Base-by-base conservation (phyloP, 2,329 filamentous ascomycete species). In the Geosmithia morbida region DNA sequence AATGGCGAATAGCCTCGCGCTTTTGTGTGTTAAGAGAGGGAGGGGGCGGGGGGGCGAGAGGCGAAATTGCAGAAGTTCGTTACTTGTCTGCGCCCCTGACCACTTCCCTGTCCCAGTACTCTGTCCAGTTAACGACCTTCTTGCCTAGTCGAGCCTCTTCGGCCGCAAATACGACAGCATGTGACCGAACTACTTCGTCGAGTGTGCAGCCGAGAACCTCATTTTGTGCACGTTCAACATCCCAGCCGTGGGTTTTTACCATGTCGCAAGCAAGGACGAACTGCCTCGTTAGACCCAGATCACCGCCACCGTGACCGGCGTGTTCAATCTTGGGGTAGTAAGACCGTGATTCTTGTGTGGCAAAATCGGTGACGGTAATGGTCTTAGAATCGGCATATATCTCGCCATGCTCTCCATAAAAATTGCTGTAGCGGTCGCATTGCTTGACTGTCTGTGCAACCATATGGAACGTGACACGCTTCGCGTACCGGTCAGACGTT, bases 391-490 rank as follows among this genome's bases (percentile, higher is more conserved):
- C 88, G 53, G 94, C 92, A 54, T 80, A 78, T 26, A 97, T 78
- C 64, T 97, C 90, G 42, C 90, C 92, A 46, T 79, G 70, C 0
- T 85, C 85, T 45, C 92, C 92, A 64, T 96, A 95, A 44, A 96
- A 79, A 50, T 86, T 71, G 0, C 87, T 88, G 50, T 88, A 83
- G 3, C 92, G 80, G 53, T 94, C 77, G 61, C 90, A 97, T 54
- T 94, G 83, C 59, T 83, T 83, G 58, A 86, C 81, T 0, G 89
- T 94, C 51, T 89, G 86, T 2, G 90, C 88, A 2, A 90, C 83
- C 90, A 97, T 96, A 64, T 97, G 90, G 60, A 97, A 85, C 2
- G 81, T 81, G 1, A 89, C 90, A 16, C 83, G 87, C 67, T 97
- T 97, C 42, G 87, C 78, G 2, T 70, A 44, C 17, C 33, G 30